A percentile compares a stretch with the other conserved stretches of the same genome.
These are phyloP conservation scores for Camelina neglecta DNA, from an alignment of 345 rosid species.

Conservation along the genomic window DNA sequence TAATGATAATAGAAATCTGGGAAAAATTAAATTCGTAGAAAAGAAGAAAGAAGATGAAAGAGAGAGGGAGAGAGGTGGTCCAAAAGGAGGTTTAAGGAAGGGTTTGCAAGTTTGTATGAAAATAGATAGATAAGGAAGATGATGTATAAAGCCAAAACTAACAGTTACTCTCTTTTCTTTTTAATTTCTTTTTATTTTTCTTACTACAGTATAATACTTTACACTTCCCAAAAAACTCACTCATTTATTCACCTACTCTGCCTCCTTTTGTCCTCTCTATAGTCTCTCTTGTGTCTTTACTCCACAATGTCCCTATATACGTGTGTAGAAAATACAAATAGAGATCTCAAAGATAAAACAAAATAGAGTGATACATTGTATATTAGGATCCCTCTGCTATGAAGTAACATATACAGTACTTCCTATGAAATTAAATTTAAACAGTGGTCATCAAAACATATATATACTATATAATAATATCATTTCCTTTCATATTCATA, in stretches of 20 bases:
- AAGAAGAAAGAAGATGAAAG: conserved; percentile 18
- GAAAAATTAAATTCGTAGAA: conserved; percentile 37
- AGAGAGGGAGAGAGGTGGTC: conserved; percentile 38
- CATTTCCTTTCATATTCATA: too few relatives aligned
- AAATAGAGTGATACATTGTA: neutral
- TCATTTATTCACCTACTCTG: conserved; percentile 51
- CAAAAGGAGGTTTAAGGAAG: conserved; percentile 50
- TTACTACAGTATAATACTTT: neutral
- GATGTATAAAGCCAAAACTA: conserved; percentile 65
- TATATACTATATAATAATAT: too few relatives aligned
- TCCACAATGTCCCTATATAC: neutral
- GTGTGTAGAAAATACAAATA: neutral
- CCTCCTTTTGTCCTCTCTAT: conserved; percentile 37
- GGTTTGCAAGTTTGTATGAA: conserved; percentile 48
- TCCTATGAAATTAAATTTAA: neutral
- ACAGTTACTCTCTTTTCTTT: conserved; percentile 56
- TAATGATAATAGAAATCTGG: conserved; percentile 48
- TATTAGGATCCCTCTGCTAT: neutral
- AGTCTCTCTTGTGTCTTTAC: conserved; percentile 29
- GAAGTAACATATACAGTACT: neutral
- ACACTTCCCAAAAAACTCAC: conserved; percentile 39
- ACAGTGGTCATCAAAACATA: neutral
- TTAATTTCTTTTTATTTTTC: neutral
- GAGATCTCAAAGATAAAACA: neutral
- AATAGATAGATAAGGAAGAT: conserved; percentile 57